Evolutionary conservation across 2,329 filamentous ascomycete genomes (phyloP).

Genomic region (Fusarium devonianum): DNA sequence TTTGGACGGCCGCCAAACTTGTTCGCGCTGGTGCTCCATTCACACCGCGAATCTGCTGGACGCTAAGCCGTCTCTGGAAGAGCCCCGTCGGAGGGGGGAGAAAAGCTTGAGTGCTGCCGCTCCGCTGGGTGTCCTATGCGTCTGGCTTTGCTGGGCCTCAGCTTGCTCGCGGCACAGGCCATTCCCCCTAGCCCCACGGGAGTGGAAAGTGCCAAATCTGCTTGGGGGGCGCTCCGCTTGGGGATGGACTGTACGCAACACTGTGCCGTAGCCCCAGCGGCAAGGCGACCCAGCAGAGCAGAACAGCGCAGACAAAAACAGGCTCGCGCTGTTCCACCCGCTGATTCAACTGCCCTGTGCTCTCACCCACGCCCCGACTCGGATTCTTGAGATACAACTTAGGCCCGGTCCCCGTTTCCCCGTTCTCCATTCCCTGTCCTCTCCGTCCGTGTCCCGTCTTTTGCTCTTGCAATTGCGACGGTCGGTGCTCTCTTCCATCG

Average conservation of each 20-base stretch:
- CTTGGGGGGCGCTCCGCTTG: constrained; percentile 7
- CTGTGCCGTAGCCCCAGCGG: constrained; percentile 2
- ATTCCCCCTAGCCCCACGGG: constrained; percentile 20
- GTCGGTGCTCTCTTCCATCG: constrained; percentile 34
- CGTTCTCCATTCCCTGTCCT: constrained; percentile 32
- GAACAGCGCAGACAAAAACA: constrained; percentile 13
- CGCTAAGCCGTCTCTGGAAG: constrained; percentile 36
- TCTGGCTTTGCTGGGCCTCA: constrained; percentile 27
- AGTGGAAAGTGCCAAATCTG: constrained; percentile 36
- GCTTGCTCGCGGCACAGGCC: constrained; percentile 29
- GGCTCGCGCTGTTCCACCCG: constrained; percentile 37
- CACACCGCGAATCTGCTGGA: constrained; percentile 37
- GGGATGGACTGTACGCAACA: constrained; percentile 4
- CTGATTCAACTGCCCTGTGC: too few species aligned
- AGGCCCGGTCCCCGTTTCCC: constrained; percentile 38
- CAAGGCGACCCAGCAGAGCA: constrained; percentile 5
- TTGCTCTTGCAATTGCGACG: constrained; percentile 42
- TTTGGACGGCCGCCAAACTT: constrained; percentile 41
- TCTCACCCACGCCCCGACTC: constrained; percentile 36
- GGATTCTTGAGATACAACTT: constrained; percentile 42
- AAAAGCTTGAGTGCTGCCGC: constrained; percentile 32
- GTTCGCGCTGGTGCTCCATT: constrained; percentile 42
- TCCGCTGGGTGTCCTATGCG: constrained; percentile 20
- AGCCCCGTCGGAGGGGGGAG: constrained; percentile 30
- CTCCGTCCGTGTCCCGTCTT: constrained; percentile 30